Percentiles rank a stretch among this genome's conserved stretches.
Evolutionary conservation across 148 eudicot genomes (phyloP).

Genomic region (Selenicereus undatus): DNA sequence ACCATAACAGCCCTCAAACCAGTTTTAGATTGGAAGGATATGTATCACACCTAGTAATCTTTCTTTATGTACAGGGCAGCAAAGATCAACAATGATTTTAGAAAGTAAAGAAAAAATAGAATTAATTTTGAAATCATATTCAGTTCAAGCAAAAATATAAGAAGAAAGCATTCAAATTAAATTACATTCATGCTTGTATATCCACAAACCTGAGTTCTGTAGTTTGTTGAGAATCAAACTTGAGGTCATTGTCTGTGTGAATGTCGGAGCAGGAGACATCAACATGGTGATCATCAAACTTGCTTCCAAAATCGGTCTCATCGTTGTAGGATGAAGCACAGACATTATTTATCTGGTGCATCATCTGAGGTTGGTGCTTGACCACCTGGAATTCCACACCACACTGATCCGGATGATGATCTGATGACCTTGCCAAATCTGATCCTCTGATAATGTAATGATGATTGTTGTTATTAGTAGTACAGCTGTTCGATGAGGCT

Average conservation of each 20-base stretch:
- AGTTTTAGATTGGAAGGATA: too few species aligned
- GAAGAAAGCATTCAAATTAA: background rate
- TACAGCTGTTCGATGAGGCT: slow-evolving; percentile 28
- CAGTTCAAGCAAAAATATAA: background rate
- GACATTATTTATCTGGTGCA: slow-evolving; percentile 9
- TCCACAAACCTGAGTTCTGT: slow-evolving; percentile 32
- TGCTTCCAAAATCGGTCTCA: slow-evolving; percentile 8
- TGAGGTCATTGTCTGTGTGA: slow-evolving; percentile 27
- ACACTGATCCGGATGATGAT: slow-evolving; percentile 15
- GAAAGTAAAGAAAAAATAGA: too few species aligned
- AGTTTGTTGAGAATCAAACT: slow-evolving; percentile 27
- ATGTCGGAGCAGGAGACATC: slow-evolving; percentile 21
- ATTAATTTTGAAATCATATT: too few species aligned
- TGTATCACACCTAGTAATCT: too few species aligned
- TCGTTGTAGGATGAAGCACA: slow-evolving; percentile 16
- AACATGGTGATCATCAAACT: slow-evolving; percentile 13
- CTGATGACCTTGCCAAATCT: slow-evolving; percentile 1
- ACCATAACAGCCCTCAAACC: too few species aligned
- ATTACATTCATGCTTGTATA: background rate
- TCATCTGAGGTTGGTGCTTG: slow-evolving; percentile 11
- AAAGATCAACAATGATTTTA: too few species aligned
- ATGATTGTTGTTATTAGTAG: slow-evolving; percentile 10
- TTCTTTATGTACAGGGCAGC: too few species aligned
- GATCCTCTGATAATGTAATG: slow-evolving; percentile 21
- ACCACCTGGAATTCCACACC: background rate